These are phyloP conservation scores for Cyclospora cayetanensis DNA, from an alignment of 169 alveolate genomes.

Conservation along the genomic window DNA sequence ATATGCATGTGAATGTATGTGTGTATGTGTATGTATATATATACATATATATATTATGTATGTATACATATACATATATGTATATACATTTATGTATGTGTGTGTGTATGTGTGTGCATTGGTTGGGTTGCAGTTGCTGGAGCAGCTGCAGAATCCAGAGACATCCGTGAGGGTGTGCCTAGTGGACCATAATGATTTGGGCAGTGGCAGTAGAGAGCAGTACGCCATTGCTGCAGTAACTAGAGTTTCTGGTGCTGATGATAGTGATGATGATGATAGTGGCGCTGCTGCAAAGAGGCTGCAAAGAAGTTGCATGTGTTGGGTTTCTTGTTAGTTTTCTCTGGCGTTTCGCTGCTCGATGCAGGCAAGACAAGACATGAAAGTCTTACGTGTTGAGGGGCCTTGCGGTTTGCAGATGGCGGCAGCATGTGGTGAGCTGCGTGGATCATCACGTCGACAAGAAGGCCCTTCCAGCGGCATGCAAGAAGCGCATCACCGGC, in stretches of 20 bases:
- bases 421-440: neutral
- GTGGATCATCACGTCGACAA: neutral
- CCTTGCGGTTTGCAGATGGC: neutral
- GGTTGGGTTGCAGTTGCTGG: neutral
- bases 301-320: neutral
- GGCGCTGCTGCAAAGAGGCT: neutral
- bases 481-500: neutral
- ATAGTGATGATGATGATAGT: neutral
- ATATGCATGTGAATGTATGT: too few relatives aligned
- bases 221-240: neutral
- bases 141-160: neutral
- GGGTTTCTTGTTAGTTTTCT: too few relatives aligned
- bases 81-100: too few relatives aligned
- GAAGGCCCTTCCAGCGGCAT: neutral
- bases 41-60: too few relatives aligned
- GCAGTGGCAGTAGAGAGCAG: neutral
- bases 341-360: neutral
- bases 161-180: neutral
- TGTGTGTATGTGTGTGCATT: too few relatives aligned
- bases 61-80: too few relatives aligned
- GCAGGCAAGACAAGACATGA: too few relatives aligned
- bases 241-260: neutral
- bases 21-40: too few relatives aligned
- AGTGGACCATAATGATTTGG: neutral
- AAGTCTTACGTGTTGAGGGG: too few relatives aligned